Percentiles rank a stretch among this genome's conserved stretches.
These are phyloP conservation scores for Rhizophagus clarus DNA, from an alignment of 192 early-diverging fungal genomes.

Conservation along the genomic window DNA sequence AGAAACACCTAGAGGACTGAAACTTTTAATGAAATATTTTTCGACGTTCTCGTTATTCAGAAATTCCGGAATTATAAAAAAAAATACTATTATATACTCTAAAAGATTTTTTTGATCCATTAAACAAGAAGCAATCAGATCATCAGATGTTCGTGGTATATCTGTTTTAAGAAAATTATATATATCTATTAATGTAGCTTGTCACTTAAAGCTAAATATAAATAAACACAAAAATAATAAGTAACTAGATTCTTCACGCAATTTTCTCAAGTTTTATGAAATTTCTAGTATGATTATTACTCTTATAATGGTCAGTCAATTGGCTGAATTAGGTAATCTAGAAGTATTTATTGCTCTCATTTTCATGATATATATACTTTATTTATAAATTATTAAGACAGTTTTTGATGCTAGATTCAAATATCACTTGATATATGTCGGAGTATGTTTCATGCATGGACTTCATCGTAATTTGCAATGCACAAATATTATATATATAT, in stretches of 20 bases:
- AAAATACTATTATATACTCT: too few species aligned
- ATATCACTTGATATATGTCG: background rate
- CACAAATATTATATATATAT: background rate
- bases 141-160: background rate
- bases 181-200: background rate
- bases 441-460: background rate
- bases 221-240: background rate
- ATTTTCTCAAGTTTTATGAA: background rate
- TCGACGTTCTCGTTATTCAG: too few species aligned
- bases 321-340: background rate
- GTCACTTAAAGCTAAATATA: background rate
- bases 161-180: background rate
- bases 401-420: background rate
- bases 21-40: too few species aligned
- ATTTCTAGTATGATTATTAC: background rate
- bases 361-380: too few species aligned
- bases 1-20: too few species aligned
- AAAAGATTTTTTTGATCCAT: background rate
- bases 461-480: background rate
- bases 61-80: too few species aligned
- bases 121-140: background rate
- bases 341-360: too few species aligned
- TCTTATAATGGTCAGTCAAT: background rate
- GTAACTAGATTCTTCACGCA: background rate
- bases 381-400: too few species aligned